Percentiles rank a stretch among this genome's conserved stretches.
Evolutionary conservation across 2,329 filamentous ascomycete species (phyloP).

Genomic region (Blumeria hordei): DNA sequence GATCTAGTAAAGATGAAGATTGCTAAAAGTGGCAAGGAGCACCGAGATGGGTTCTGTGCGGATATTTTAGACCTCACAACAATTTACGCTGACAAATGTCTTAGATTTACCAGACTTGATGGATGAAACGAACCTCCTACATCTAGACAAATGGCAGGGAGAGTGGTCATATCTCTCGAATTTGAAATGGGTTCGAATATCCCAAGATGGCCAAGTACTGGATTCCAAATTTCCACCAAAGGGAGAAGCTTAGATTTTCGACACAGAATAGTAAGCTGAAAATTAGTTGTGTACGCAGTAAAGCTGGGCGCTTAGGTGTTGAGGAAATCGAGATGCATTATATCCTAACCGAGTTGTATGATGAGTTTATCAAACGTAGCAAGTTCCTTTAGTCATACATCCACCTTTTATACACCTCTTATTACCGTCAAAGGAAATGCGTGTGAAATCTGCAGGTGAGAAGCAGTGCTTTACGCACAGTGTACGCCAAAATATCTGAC

Average conservation of each 20-base stretch:
- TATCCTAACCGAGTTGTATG: no score
- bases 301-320: no score
- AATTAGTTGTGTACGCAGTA: no score
- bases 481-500: no score
- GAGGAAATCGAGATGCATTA: no score
- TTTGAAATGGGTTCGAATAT: conserved; percentile 54
- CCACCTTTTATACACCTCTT: no score
- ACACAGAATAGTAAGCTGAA: background rate
- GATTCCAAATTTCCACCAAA: conserved; percentile 61
- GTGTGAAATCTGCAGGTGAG: no score
- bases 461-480: no score
- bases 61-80: conserved; percentile 4
- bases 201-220: conserved; percentile 35
- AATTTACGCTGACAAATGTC: conserved; percentile 2
- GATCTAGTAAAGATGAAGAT: conserved; percentile 52
- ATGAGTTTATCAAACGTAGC: no score
- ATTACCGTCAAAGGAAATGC: no score
- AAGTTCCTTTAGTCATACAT: no score
- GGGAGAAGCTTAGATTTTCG: conserved; percentile 14
- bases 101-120: conserved; percentile 52
- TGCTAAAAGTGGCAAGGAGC: conserved; percentile 51
- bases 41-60: conserved; percentile 58
- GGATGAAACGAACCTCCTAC: conserved; percentile 35
- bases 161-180: conserved; percentile 60
- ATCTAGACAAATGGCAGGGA: conserved; percentile 54